These are phyloP conservation scores for Paramecium tetraurelia DNA, from an alignment of 73 alveolate genomes.

Conservation along the genomic window DNA sequence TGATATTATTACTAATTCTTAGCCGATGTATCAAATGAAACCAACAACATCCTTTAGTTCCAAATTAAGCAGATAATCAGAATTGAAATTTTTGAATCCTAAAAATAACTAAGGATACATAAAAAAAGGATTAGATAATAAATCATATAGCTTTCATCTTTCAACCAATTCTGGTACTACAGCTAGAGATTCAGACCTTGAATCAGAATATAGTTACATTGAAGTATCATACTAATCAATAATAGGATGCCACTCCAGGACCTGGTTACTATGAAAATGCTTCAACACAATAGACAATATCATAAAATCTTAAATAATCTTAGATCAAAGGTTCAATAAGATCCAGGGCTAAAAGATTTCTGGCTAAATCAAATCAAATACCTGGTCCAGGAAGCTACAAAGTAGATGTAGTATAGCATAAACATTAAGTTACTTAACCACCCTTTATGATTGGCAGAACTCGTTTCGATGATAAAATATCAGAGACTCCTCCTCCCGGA, in stretches of 20 bases:
- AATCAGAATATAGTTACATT: not conserved
- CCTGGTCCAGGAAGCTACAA: slow-evolving; percentile 44
- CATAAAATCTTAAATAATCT: not conserved
- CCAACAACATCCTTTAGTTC: not conserved
- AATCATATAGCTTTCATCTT: not conserved
- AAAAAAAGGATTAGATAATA: slow-evolving; percentile 32
- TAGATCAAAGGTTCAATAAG: not conserved
- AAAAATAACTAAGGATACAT: not conserved
- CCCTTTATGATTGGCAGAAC: not conserved
- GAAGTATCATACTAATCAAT: not conserved
- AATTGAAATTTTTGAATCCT: not conserved
- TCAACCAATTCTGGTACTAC: not conserved
- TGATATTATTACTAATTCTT: not conserved
- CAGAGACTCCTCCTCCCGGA: slow-evolving; percentile 17
- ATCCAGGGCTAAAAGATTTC: not conserved
- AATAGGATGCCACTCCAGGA: slow-evolving; percentile 58
- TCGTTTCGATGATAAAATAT: not conserved
- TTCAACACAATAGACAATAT: slow-evolving; percentile 22
- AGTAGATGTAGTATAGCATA: not conserved
- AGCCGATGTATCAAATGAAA: slow-evolving; percentile 35
- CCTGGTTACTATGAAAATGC: slow-evolving; percentile 61
- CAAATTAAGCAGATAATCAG: not conserved
- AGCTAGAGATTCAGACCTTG: not conserved
- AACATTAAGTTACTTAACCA: not conserved
- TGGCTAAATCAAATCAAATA: not conserved